Evolutionary conservation across 352 stramenopile genomes (phyloP).

Genomic region (Phytopythium mirpurense): DNA sequence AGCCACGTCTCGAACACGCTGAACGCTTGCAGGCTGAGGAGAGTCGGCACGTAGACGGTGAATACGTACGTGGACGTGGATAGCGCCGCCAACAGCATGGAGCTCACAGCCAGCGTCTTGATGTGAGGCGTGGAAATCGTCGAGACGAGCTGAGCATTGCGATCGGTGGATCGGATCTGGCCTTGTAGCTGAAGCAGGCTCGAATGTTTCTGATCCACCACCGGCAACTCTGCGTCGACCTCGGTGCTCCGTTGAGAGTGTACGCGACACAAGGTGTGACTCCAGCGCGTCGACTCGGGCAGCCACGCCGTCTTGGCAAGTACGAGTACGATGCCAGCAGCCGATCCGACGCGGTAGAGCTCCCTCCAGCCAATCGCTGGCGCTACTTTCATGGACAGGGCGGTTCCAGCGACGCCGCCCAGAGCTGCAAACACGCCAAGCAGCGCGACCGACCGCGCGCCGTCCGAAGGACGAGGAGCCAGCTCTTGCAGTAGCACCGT

Average conservation of each 20-base stretch:
- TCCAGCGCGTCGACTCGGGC: background rate
- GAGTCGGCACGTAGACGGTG: conserved; percentile 2
- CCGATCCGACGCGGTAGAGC: background rate
- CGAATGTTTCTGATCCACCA: background rate
- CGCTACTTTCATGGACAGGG: background rate
- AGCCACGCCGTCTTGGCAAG: background rate
- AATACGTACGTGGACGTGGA: conserved; percentile 5
- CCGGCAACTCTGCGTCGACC: background rate
- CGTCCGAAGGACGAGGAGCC: background rate
- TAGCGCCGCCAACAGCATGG: background rate
- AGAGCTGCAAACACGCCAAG: background rate
- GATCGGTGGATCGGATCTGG: background rate
- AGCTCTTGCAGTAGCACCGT: background rate
- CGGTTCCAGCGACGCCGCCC: background rate
- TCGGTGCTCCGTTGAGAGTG: background rate
- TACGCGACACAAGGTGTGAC: background rate
- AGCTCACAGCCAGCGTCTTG: background rate
- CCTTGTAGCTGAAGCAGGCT: background rate
- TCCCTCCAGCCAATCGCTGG: background rate
- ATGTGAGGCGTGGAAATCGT: background rate
- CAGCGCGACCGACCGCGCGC: background rate
- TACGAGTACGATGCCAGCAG: background rate
- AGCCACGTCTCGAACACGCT: conserved; percentile 1
- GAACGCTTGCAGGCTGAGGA: conserved; percentile 3
- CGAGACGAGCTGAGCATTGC: background rate